phyloP scores from a whole-genome alignment of 768 basidiomycete genomes.

The Agaricus blazei region DNA sequence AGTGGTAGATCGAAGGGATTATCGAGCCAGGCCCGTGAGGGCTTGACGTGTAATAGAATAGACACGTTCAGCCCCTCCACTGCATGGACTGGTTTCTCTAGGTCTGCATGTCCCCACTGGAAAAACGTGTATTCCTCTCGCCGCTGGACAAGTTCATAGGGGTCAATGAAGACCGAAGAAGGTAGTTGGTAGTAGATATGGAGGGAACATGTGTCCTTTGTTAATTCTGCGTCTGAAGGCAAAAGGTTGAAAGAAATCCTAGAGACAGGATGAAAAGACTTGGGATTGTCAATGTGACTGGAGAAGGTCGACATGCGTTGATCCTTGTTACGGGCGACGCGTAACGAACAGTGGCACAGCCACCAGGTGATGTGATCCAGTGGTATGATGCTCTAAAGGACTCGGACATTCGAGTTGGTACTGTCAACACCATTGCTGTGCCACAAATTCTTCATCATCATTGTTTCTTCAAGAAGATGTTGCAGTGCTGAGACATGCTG shows the following conservation, averaged over 20 bases:
- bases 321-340: too few species aligned
- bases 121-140: conserved; percentile 5
- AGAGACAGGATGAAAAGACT: conserved; percentile 5
- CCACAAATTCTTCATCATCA: too few species aligned
- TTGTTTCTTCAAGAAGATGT: too few species aligned
- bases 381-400: too few species aligned
- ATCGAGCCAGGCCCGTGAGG: not conserved
- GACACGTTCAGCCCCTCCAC: not conserved
- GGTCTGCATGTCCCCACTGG: conserved; percentile 2
- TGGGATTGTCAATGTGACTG: not conserved
- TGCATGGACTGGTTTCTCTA: conserved; percentile 6
- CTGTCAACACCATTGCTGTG: too few species aligned
- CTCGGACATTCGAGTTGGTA: too few species aligned
- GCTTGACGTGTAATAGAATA: not conserved
- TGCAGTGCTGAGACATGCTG: too few species aligned
- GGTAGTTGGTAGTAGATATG: conserved; percentile 1
- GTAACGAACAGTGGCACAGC: too few species aligned
- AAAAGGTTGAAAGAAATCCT: not conserved
- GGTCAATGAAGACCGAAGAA: conserved; percentile 3
- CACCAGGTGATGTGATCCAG: too few species aligned
- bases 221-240: not conserved
- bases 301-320: not conserved
- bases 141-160: conserved; percentile 8
- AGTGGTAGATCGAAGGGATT: not conserved
- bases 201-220: not conserved